phyloP scores from a whole-genome alignment of 2,329 filamentous ascomycete genomes.

The Diaporthe sp. region DNA sequence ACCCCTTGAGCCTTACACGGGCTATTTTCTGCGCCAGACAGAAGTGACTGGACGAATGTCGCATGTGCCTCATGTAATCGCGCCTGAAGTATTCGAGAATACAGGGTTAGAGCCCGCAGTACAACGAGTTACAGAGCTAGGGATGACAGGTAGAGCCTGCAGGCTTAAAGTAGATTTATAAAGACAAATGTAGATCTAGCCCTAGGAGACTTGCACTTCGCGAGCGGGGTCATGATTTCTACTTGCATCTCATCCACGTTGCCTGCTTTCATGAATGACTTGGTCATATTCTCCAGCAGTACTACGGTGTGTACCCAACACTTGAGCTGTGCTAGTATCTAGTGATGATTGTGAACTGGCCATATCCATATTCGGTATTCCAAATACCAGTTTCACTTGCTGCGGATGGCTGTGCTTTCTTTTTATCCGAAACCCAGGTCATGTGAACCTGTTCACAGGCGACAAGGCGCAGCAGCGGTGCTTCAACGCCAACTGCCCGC shows the following conservation, averaged over 20 bases:
- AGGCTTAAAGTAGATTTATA: not conserved
- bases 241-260: not conserved
- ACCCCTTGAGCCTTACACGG: not conserved
- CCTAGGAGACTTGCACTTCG: not conserved
- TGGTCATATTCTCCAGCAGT: not conserved
- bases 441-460: not conserved
- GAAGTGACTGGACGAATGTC: not conserved
- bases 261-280: not conserved
- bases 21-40: not conserved
- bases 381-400: not conserved
- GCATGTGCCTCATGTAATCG: not conserved
- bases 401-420: not conserved
- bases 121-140: not conserved
- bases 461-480: not conserved
- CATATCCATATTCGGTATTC: not conserved
- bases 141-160: not conserved
- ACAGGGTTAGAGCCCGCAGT: not conserved
- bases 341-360: accelerated
- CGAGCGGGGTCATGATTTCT: not conserved
- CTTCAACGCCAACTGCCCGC: not conserved
- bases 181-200: not conserved
- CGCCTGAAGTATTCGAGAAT: not conserved
- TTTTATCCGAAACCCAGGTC: not conserved
- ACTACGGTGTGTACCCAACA: no score
- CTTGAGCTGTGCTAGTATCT: not conserved